Evolutionary conservation across 1,284 basidiomycete genomes (phyloP), one percentile per base, ranked within the genome.

Genomic region (Microbotryum intermedium): DNA sequence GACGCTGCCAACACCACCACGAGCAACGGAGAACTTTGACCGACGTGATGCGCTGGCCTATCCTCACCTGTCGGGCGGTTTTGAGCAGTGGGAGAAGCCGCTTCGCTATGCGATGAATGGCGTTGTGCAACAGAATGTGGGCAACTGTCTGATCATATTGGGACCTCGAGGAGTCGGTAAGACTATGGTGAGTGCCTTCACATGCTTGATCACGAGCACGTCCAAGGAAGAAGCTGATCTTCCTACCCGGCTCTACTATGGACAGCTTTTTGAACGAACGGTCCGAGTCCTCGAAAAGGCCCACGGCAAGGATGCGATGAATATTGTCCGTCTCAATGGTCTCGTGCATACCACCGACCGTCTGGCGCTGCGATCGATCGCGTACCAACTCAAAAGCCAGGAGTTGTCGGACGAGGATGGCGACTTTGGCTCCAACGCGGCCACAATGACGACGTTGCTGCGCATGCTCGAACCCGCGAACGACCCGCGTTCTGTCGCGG

Each of bases 321-420:
- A 94, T 59, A 74, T 90, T 45, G 80, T 97, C 51, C 84, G 84
- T 1, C 78, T 97, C 1, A 89, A 86, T n/a, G 93, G 90, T 0
- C 82, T 88, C 73, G 81, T 85, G 0, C 90, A 95, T 67, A 82
- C 80, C 29, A 89, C 85, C 52, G 93, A 95, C 72, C 81, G 87
- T 29, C 77, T 90, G 4, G 93, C 93, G n/a, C 83, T 95, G 73
- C 83, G 86, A n/a, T 90, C 94, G 74, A 88, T 97, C 68, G 89
- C 89, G 0, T 79, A 85, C 56, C 93, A 97, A 70, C 74, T 91
- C 5, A 76, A 69, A 63, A 20, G 68, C 55, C 8, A 70, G 69
- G 0, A 72, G 72, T 4, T 72, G 69, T 8, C 71, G 73, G 80
- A 80, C 20, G 74, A 73, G 0, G 73, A 71, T 2, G 64, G 49